Evolutionary conservation across 352 stramenopile genomes (phyloP).

Genomic region (Aphanomyces astaci): DNA sequence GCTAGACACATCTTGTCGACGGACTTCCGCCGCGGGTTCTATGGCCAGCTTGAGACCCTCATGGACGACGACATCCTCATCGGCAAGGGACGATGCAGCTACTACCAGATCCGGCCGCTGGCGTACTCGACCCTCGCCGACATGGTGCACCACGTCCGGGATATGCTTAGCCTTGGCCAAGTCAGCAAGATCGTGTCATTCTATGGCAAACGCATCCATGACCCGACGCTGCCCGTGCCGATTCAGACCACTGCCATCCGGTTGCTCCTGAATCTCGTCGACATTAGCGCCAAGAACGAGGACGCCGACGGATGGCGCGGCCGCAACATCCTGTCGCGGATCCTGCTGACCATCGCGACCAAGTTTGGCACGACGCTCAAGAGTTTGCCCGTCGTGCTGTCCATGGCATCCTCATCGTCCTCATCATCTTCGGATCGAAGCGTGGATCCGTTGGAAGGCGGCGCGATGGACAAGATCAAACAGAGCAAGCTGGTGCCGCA

Average conservation of each 20-base stretch:
- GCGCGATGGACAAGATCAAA: slow-evolving; percentile 84
- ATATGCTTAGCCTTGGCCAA: slow-evolving; percentile 92
- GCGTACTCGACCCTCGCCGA: slow-evolving; percentile 96
- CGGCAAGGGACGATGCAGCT: slow-evolving; percentile 72
- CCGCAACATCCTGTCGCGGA: slow-evolving; percentile 84
- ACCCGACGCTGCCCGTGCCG: slow-evolving; percentile 88
- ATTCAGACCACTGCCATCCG: slow-evolving; percentile 96
- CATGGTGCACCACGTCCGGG: slow-evolving; percentile 95
- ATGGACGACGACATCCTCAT: slow-evolving; percentile 94
- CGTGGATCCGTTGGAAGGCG: slow-evolving; percentile 65
- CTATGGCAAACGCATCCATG: slow-evolving; percentile 89
- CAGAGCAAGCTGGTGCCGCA: slow-evolving; percentile 70
- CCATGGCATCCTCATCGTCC: slow-evolving; percentile 36
- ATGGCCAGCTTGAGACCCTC: slow-evolving; percentile 89
- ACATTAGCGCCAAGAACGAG: slow-evolving; percentile 95
- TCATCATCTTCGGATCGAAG: slow-evolving; percentile 39
- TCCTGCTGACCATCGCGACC: slow-evolving; percentile 88
- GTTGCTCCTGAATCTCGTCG: slow-evolving; percentile 94
- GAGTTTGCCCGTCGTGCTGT: slow-evolving; percentile 57
- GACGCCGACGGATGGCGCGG: slow-evolving; percentile 81
- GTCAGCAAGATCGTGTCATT: slow-evolving; percentile 93
- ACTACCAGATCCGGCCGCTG: slow-evolving; percentile 89
- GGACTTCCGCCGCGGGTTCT: slow-evolving; percentile 96
- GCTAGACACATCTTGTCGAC: slow-evolving; percentile 96
- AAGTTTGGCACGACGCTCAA: slow-evolving; percentile 91